Percentiles rank a stretch among this genome's conserved stretches.
Evolutionary conservation across 495 filamentous ascomycete species (phyloP).

Genomic region (Durotheca rogersii): DNA sequence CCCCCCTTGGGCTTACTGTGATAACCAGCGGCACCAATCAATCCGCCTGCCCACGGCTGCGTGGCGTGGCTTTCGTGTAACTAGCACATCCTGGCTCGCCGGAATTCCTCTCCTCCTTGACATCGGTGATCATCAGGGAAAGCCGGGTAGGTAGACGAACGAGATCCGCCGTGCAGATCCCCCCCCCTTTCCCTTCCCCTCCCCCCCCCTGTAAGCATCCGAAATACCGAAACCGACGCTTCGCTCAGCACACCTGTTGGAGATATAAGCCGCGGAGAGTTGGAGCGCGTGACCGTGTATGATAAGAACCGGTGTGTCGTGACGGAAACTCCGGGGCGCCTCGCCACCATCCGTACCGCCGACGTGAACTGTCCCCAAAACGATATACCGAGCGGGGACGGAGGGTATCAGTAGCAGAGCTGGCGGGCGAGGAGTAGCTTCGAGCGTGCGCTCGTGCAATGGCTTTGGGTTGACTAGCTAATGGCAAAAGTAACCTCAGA

Average conservation of each 20-base stretch:
- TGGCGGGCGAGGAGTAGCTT: background rate
- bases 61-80: slow-evolving; percentile 21
- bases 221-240: slow-evolving; percentile 18
- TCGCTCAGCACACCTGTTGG: slow-evolving; percentile 12
- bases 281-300: slow-evolving; percentile 20
- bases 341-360: slow-evolving; percentile 1
- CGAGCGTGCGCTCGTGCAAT: background rate
- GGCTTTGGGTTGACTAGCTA: slow-evolving; percentile 24
- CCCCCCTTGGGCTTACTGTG: slow-evolving; percentile 31
- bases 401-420: slow-evolving; percentile 3
- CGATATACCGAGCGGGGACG: slow-evolving; percentile 6
- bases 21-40: slow-evolving; percentile 22
- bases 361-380: slow-evolving; percentile 1
- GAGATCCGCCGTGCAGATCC: slow-evolving; percentile 18
- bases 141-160: slow-evolving; percentile 11
- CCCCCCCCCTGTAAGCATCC: slow-evolving; percentile 23
- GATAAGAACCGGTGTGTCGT: slow-evolving; percentile 1
- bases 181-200: too few species aligned
- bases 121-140: slow-evolving; percentile 9
- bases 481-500: slow-evolving; percentile 19
- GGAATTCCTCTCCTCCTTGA: too few species aligned
- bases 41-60: slow-evolving; percentile 8
- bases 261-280: slow-evolving; percentile 4
- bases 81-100: slow-evolving; percentile 9
- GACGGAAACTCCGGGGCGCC: background rate